Evolutionary conservation across 805 yeast species (phyloP), one percentile per base, ranked within the genome.

Genomic region (Cyberlindnera maclurae): DNA sequence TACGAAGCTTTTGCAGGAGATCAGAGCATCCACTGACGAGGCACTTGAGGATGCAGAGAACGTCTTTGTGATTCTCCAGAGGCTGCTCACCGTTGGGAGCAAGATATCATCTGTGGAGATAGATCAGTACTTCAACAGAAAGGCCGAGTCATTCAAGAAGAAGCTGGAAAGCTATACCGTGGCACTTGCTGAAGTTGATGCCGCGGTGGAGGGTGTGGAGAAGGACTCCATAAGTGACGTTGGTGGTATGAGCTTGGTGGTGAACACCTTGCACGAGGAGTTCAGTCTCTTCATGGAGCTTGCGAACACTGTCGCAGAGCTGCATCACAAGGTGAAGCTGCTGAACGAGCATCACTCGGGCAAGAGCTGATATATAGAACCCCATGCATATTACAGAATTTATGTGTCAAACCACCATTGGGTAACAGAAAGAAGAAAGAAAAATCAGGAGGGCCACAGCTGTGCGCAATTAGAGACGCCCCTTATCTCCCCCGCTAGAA

Each of bases 211-310:
- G 40, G 87, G 83, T 36, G 65, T 80, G 30, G 80, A 76, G 38
- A 64, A 63, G 34, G 75, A 75, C 15, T 62, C 73, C 24, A 55
- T 62, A 13, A 71, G 74, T 31, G 62, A 58, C 34, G 45, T 53
- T 9, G 51, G 59, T 44, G 71, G 71, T 0, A 49, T 72, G 59
- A 78, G 54, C 42, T 66, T 71, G 46, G 70, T 82, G 20, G 73
- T 80, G 12, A 70, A 71, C 35, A 78, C 85, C 0, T 69, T 83
- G 18, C 74, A 75, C 40, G 79, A 77, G 49, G 90, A 82, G 58
- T 82, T 79, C 54, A 66, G 67, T 32, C 62, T 82, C 38, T 83
- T 81, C 58, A 79, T 82, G 77, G 89, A 82, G 56, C 66, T 80
- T 32, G 81, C 89, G 35, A 84, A 82, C 55, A 71, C 75, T 30